Conservation (phyloP, 78 protist genomes). For the Pelomyxa schiedti region DNA sequence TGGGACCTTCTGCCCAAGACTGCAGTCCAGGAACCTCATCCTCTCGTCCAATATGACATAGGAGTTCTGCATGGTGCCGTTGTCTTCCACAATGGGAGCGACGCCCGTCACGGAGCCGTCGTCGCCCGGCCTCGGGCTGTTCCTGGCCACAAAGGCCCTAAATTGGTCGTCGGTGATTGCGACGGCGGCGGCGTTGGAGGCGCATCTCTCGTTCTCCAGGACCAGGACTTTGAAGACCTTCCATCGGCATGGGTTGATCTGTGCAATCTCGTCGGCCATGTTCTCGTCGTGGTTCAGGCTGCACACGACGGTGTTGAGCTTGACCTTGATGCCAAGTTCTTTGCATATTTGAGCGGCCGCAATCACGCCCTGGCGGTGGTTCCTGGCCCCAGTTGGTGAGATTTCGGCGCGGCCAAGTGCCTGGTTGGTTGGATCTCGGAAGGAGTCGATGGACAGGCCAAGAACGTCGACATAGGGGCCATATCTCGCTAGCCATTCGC, state of each 20-base stretch:
- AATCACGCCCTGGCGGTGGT: too few species aligned
- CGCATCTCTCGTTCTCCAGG: constrained; percentile 2
- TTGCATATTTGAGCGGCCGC: too few species aligned
- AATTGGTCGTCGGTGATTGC: constrained; percentile 5
- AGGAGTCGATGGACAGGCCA: constrained; percentile 1
- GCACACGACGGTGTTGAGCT: constrained; percentile 10
- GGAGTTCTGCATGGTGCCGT: background rate
- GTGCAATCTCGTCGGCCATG: background rate
- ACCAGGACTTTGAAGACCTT: constrained; percentile 4
- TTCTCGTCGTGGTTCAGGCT: background rate
- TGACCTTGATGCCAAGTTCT: background rate
- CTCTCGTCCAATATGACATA: constrained; percentile 22
- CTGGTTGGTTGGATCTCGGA: background rate
- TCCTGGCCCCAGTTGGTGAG: background rate
- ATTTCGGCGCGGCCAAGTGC: background rate
- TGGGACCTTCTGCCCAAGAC: background rate
- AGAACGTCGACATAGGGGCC: background rate
- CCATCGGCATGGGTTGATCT: constrained; percentile 3
- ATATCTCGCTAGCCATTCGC: background rate
- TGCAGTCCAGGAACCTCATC: constrained; percentile 16
- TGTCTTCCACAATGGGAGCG: background rate
- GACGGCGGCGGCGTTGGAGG: background rate
- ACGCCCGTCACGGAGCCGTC: too few species aligned
- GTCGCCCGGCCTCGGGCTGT: too few species aligned
- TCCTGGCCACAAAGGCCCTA: background rate